phyloP scores from a whole-genome alignment of 768 basidiomycete genomes.

The Xerocomus brunneocitrinus region DNA sequence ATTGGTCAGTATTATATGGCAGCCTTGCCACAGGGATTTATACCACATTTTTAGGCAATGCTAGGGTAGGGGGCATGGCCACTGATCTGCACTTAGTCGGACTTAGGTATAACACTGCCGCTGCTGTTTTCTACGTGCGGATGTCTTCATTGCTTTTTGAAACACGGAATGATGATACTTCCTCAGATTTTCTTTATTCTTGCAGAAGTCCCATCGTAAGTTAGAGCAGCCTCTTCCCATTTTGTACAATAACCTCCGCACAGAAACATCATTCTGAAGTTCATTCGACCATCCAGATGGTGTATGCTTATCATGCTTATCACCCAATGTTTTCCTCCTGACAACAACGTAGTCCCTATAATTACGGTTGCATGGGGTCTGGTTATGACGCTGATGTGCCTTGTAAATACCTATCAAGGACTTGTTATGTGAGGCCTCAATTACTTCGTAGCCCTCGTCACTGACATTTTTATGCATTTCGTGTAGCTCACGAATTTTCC shows the following conservation, averaged over 20 bases:
- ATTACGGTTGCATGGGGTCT: conserved; percentile 1
- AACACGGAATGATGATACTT: background rate
- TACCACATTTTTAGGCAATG: background rate
- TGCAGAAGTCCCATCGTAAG: conserved; percentile 2
- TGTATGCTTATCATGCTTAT: background rate
- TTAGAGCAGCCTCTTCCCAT: background rate
- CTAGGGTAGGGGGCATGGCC: background rate
- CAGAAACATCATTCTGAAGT: conserved; percentile 1
- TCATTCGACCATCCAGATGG: conserved; percentile 3
- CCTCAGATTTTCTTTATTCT: background rate
- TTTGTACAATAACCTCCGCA: background rate
- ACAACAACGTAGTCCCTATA: background rate
- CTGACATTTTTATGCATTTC: background rate
- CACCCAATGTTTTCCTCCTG: background rate
- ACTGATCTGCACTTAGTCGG: background rate
- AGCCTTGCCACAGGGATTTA: background rate
- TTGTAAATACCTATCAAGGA: conserved; percentile 1
- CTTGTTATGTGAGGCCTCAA: background rate
- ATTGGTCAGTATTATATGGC: background rate
- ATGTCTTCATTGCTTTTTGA: background rate
- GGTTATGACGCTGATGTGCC: conserved; percentile 1
- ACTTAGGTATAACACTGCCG: conserved; percentile 2
- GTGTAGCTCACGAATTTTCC: background rate
- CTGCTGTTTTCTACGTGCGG: background rate
- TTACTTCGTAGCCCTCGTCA: background rate